These are phyloP conservation scores for Pseudonitzschia multiseries DNA, from an alignment of 108 stramenopile species.

Conservation along the genomic window DNA sequence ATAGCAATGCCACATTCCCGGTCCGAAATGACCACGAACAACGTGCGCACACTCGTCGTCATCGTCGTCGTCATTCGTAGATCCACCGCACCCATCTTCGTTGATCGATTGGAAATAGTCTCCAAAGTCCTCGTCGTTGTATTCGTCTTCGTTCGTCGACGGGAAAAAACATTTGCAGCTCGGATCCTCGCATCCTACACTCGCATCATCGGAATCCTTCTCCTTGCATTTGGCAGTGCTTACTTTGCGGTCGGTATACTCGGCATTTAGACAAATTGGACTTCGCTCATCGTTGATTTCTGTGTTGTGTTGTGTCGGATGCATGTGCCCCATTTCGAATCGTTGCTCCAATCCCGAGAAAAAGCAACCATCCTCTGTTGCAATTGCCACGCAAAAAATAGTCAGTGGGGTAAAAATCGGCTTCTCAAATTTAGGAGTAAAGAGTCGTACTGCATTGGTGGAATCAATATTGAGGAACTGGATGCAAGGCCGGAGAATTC, in stretches of 20 bases:
- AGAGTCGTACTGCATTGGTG: constrained; percentile 63
- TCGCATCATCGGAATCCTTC: background rate
- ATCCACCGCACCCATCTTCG: background rate
- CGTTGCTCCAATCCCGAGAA: constrained; percentile 63
- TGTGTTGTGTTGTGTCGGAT: constrained; percentile 36
- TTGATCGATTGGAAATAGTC: background rate
- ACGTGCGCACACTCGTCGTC: constrained; percentile 35
- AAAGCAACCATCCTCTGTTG: constrained; percentile 88
- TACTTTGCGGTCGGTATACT: constrained; percentile 9
- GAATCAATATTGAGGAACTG: constrained; percentile 76
- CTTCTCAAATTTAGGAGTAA: constrained; percentile 72
- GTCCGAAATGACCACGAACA: constrained; percentile 57
- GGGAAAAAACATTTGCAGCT: background rate
- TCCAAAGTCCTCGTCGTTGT: constrained; percentile 3
- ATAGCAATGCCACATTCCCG: constrained; percentile 85
- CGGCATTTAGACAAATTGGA: constrained; percentile 62
- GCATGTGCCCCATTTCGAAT: constrained; percentile 81
- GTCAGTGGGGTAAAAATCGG: constrained; percentile 68
- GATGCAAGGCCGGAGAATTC: constrained; percentile 31
- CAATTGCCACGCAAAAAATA: constrained; percentile 73
- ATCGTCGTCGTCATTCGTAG: constrained; percentile 13
- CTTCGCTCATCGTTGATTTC: constrained; percentile 59
- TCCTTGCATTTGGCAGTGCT: background rate
- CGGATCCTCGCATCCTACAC: background rate
- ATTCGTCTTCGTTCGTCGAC: background rate